Percentiles rank a stretch among this genome's conserved stretches.
Conservation (phyloP, 2,329 filamentous ascomycete genomes). For the Sarocladiaceae sp. region DNA sequence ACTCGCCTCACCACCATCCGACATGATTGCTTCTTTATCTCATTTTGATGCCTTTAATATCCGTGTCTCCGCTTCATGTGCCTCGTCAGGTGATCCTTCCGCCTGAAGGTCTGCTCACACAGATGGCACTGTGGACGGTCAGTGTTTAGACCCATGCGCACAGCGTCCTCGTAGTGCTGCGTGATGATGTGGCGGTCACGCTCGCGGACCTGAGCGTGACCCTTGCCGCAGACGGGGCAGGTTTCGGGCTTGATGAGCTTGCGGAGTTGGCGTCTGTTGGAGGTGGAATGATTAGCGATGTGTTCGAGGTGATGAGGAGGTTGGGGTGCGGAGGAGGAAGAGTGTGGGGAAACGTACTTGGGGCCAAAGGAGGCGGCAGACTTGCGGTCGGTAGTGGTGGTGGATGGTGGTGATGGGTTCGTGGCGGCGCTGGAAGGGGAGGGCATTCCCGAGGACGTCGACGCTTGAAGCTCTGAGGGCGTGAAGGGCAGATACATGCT, state of each 20-base stretch:
- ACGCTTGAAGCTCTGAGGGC: not conserved
- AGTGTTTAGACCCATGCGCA: slow-evolving; percentile 6
- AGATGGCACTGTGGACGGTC: not conserved
- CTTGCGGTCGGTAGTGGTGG: slow-evolving; percentile 3
- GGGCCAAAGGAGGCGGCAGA: not conserved
- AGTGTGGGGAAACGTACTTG: slow-evolving; percentile 1
- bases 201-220: slow-evolving; percentile 1
- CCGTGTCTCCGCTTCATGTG: slow-evolving; percentile 7
- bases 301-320: not conserved
- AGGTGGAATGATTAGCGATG: not conserved
- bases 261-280: slow-evolving; percentile 7
- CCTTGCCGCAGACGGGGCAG: slow-evolving; percentile 5
- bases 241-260: slow-evolving; percentile 9
- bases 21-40: not conserved
- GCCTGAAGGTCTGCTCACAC: slow-evolving; percentile 7
- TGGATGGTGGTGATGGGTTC: not conserved
- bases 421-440: slow-evolving; percentile 3
- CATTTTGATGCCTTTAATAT: not conserved
- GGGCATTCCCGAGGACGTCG: not conserved
- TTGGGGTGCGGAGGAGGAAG: no score
- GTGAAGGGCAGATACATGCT: not conserved
- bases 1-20: not conserved
- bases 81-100: slow-evolving; percentile 6
- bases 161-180: slow-evolving; percentile 6
- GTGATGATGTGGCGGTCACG: slow-evolving; percentile 8